phyloP scores from a whole-genome alignment of 805 yeast genomes.

The Spathaspora sp. region DNA sequence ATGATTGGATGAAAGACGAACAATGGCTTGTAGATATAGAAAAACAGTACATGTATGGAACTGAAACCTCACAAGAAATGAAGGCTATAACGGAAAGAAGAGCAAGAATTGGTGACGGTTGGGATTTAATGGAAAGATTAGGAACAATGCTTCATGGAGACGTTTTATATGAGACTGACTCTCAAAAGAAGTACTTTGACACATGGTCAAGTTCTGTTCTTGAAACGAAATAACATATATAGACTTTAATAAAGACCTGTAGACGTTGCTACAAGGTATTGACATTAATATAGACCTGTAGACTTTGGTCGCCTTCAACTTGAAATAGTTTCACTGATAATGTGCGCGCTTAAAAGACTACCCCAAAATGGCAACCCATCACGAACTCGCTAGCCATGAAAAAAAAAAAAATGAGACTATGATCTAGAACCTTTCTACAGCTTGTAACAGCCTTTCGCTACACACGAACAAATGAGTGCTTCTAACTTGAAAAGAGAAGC shows the following conservation, averaged over 20 bases:
- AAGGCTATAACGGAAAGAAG: conserved; percentile 20
- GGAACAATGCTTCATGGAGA: conserved; percentile 35
- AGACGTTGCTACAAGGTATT: neutral
- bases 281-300: too few species aligned
- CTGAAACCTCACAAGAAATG: conserved; percentile 15
- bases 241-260: conserved; percentile 4
- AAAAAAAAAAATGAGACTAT: neutral
- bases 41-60: conserved; percentile 35
- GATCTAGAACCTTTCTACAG: neutral
- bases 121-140: conserved; percentile 24
- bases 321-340: too few species aligned
- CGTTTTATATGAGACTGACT: conserved; percentile 22
- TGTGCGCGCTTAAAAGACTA: neutral
- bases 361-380: neutral
- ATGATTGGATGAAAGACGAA: conserved; percentile 50
- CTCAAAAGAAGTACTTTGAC: conserved; percentile 28
- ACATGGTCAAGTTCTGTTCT: conserved; percentile 23
- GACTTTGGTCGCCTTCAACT: too few species aligned
- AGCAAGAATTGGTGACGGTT: conserved; percentile 30
- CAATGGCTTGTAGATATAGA: conserved; percentile 62
- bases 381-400: neutral
- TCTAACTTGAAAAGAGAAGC: conserved; percentile 5
- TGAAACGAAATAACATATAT: neutral
- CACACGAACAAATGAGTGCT: neutral
- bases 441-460: neutral